These are phyloP conservation scores for Purpureocillium takamizusanense DNA, from an alignment of 2,329 filamentous ascomycete species.

Conservation along the genomic window DNA sequence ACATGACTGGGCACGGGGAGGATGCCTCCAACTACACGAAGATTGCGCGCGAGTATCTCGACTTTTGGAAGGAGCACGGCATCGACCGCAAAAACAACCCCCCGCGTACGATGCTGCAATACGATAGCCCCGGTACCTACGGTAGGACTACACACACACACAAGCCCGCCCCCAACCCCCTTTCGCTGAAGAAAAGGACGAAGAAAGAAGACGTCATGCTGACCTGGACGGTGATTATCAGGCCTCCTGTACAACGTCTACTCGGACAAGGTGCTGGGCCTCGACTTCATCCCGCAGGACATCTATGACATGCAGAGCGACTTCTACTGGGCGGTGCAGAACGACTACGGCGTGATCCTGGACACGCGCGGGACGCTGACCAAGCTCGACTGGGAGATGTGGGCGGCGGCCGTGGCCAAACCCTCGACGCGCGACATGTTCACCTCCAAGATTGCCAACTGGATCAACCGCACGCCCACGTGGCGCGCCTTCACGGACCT, in stretches of 20 bases:
- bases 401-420: conserved; percentile 66
- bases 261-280: conserved; percentile 66
- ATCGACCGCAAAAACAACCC: conserved; percentile 55
- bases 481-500: conserved; percentile 69
- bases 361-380: conserved; percentile 75
- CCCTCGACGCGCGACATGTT: conserved; percentile 54
- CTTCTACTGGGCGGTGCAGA: conserved; percentile 65
- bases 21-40: conserved; percentile 50
- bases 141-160: conserved; percentile 26
- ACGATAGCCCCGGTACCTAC: conserved; percentile 52
- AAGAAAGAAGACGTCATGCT: background rate
- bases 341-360: conserved; percentile 72
- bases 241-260: conserved; percentile 69
- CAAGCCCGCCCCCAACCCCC: background rate
- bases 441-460: conserved; percentile 58
- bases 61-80: conserved; percentile 62
- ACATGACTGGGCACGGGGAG: conserved; percentile 45
- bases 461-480: conserved; percentile 66
- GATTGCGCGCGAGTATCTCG: conserved; percentile 61
- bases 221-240: background rate
- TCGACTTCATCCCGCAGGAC: conserved; percentile 63
- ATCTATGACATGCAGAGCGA: conserved; percentile 70
- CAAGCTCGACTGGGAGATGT: conserved; percentile 84
- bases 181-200: background rate
- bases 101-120: conserved; percentile 68